phyloP scores from a whole-genome alignment of 768 basidiomycete species.

The Mycena latifolia region DNA sequence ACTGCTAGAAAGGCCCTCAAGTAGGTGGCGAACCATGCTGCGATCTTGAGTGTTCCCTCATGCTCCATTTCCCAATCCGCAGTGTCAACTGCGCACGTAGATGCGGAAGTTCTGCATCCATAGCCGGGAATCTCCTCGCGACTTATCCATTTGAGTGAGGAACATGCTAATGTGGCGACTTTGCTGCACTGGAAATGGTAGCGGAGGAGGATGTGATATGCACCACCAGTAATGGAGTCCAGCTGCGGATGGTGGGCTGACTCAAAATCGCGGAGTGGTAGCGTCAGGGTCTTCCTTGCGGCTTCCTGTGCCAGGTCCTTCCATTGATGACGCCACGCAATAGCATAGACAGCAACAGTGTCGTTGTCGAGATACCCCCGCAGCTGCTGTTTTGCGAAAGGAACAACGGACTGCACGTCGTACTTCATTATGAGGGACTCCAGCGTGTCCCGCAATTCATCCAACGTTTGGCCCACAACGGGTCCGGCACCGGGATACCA shows the following conservation, averaged over 20 bases:
- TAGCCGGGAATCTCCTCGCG: background rate
- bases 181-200: constrained; percentile 6
- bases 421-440: background rate
- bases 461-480: background rate
- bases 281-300: background rate
- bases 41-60: background rate
- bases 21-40: background rate
- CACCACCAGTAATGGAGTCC: background rate
- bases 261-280: background rate
- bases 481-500: constrained; percentile 18
- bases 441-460: background rate
- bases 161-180: background rate
- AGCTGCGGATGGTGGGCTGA: background rate
- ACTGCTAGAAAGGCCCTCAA: background rate
- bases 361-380: background rate
- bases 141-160: background rate
- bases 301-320: constrained; percentile 6
- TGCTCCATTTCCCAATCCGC: background rate
- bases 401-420: background rate
- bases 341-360: background rate
- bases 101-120: too few species aligned
- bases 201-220: background rate
- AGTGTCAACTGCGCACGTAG: background rate
- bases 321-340: constrained; percentile 5
- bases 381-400: background rate